Base-by-base conservation (phyloP, 495 filamentous ascomycete species). In the Glonium stellatum region DNA sequence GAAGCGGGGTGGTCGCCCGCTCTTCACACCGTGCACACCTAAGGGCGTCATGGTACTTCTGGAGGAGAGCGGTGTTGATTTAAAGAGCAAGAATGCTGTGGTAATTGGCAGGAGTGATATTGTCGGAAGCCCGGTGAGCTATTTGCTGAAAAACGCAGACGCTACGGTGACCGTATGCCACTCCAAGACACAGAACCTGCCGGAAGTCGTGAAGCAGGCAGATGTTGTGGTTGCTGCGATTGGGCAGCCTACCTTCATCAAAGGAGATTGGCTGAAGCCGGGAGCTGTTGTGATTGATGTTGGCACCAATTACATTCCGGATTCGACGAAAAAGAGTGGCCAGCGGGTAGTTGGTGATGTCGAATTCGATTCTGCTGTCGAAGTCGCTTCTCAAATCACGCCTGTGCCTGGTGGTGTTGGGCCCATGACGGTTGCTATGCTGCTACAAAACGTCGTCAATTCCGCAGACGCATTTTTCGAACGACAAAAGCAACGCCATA, bases 371-470 rank as follows among this genome's bases (percentile, higher is more conserved):
- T 85, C 88, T 54, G 92, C 90, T 41, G 81, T 80, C 18, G 79
- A 93, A 67, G 87, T 96, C 48, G 93, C 91, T 21, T 96, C 91
- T n/a, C 83, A 87, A 61, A 97, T 98, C 67, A 98, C 95, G 1
- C 93, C 93, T 1, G 93, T 98, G 36, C 93, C 95, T 0, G 93
- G 93, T 59, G 93, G 93, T 69, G 93, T 97, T 58, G 93, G 93
- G 3, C 93, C 93, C 39, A 97, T 97, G 92, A 98, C 93, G 12
- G 90, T 98, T 54, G 93, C 93, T 35, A 97, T 97, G 87, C 80
- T 98, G 18, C 71, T 98, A 60, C 86, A 96, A 73, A 98, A 98
- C 70, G 91, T 97, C 23, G 87, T 97, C 39, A 83, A 88, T 62
- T 81, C 91, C 21, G 85, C 92, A 31, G 87, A 84, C 27, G 76